These are phyloP conservation scores for Ustilago nuda DNA, from an alignment of 1,284 basidiomycete genomes.

Conservation along the genomic window DNA sequence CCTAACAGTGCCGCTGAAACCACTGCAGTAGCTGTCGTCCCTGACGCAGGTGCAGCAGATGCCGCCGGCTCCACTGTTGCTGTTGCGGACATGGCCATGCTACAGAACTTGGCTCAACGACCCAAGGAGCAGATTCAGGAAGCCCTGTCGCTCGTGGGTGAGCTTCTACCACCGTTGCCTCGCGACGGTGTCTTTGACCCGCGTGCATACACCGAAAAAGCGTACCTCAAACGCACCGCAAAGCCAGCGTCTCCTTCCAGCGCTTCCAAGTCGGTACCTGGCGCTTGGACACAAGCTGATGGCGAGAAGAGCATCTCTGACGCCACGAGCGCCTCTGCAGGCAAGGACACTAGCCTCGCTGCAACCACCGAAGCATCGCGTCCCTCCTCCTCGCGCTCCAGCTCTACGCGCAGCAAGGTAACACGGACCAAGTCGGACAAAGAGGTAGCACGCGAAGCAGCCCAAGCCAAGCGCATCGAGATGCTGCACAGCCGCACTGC, in stretches of 20 bases:
- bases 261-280: background rate
- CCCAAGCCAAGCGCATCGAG: constrained; percentile 56
- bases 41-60: constrained; percentile 26
- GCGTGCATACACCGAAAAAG: constrained; percentile 88
- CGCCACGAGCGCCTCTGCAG: background rate
- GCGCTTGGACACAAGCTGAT: background rate
- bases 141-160: constrained; percentile 61
- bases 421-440: constrained; percentile 48
- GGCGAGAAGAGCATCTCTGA: constrained; percentile 16
- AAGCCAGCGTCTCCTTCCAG: constrained; percentile 6
- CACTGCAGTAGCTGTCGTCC: constrained; percentile 45
- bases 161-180: constrained; percentile 65
- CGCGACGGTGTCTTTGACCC: constrained; percentile 92
- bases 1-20: constrained; percentile 40
- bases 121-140: constrained; percentile 79
- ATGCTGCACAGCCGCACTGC: constrained; percentile 55
- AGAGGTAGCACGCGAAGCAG: constrained; percentile 54
- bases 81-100: constrained; percentile 86
- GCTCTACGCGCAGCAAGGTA: constrained; percentile 20
- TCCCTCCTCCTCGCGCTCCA: constrained; percentile 24
- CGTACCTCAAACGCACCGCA: constrained; percentile 71
- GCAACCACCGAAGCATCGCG: constrained; percentile 6
- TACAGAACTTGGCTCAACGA: constrained; percentile 94
- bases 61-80: constrained; percentile 43
- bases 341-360: background rate